phyloP scores from a whole-genome alignment of 257 asterid genomes.

The Solanum phureja region DNA sequence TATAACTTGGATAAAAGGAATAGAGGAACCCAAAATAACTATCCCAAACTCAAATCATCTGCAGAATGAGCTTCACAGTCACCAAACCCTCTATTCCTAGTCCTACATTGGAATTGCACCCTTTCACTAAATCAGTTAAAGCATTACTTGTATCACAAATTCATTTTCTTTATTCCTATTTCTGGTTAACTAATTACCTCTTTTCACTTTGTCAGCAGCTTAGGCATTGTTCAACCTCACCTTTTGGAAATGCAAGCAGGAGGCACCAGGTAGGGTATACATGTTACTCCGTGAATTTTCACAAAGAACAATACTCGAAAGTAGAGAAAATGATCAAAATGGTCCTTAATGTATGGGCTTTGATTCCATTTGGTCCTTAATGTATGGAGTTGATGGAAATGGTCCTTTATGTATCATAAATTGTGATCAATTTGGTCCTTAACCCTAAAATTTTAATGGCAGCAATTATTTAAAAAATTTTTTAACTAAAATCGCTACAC shows the following conservation, averaged over 20 bases:
- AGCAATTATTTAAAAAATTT: no score
- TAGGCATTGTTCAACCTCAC: conserved; percentile 24
- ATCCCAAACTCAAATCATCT: conserved; percentile 9
- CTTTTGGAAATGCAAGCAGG: conserved; percentile 16
- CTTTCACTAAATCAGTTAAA: background rate
- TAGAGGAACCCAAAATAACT: background rate
- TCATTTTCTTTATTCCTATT: background rate
- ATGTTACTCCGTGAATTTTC: no score
- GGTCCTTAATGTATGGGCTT: no score
- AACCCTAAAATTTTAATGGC: no score
- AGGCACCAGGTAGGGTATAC: conserved; percentile 25
- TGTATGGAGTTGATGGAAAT: no score
- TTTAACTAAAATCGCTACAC: no score
- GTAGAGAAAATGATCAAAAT: no score
- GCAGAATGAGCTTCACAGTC: conserved; percentile 33
- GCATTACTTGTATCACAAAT: background rate
- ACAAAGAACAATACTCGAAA: no score
- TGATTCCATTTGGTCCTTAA: no score
- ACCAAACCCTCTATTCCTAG: conserved; percentile 23
- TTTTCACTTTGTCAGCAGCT: conserved; percentile 25
- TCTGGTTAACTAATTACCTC: background rate
- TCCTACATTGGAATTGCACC: conserved; percentile 6
- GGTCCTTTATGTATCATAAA: no score
- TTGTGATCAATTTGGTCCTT: no score
- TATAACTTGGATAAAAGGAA: background rate